Percentiles rank a stretch among this genome's conserved stretches.
Evolutionary conservation across 495 filamentous ascomycete genomes (phyloP).

Genomic region (Penicillium atrosanguineum): DNA sequence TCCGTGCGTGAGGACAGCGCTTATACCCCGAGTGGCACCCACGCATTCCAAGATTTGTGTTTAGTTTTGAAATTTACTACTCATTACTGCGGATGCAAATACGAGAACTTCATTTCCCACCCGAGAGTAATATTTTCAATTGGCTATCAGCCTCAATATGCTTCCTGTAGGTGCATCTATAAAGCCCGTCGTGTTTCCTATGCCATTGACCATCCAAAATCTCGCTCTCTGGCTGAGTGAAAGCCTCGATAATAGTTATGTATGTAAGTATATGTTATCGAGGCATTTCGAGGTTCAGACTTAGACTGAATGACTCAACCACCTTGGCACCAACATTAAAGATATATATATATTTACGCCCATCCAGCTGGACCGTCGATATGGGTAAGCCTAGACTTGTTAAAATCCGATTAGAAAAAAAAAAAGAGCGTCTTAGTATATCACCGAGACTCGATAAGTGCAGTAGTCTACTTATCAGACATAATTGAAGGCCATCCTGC

Average conservation of each 20-base stretch:
- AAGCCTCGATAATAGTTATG: too few species aligned
- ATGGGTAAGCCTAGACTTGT: too few species aligned
- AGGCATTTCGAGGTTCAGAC: too few species aligned
- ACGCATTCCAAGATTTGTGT: too few species aligned
- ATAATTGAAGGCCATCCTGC: neutral
- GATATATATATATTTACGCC: neutral
- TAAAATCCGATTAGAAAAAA: neutral
- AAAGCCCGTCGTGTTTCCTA: neutral
- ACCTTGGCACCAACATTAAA: too few species aligned
- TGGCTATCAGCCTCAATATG: neutral
- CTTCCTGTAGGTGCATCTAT: neutral
- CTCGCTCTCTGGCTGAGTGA: too few species aligned
- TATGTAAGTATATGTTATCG: too few species aligned
- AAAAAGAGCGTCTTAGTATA: neutral
- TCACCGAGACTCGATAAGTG: neutral
- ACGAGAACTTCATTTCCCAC: too few species aligned
- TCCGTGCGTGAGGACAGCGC: neutral
- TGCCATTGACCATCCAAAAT: neutral
- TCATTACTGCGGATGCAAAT: too few species aligned
- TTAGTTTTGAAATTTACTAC: too few species aligned
- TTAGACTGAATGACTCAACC: too few species aligned
- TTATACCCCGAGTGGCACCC: neutral
- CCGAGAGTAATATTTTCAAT: too few species aligned
- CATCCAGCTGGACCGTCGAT: neutral
- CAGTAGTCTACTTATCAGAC: neutral